Conservation (phyloP, 352 stramenopile genomes). For the Phytophthora pisi region DNA sequence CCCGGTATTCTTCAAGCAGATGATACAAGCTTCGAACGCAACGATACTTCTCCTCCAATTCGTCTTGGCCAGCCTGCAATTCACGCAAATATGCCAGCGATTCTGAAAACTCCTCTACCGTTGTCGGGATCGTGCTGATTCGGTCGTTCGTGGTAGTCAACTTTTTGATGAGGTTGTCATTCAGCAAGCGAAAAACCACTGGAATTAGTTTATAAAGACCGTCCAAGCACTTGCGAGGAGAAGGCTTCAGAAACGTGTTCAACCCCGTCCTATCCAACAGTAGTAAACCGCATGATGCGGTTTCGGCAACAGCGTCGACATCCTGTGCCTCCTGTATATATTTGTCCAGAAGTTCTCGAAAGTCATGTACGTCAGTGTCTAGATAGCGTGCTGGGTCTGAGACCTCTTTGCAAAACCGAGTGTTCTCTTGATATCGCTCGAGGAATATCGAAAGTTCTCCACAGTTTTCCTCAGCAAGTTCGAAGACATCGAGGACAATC, state of each 20-base stretch:
- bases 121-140: constrained; percentile 72
- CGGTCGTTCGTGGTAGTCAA: constrained; percentile 63
- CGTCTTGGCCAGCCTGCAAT: constrained; percentile 51
- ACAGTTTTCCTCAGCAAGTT: constrained; percentile 58
- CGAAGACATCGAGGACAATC: constrained; percentile 62
- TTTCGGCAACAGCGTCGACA: constrained; percentile 61
- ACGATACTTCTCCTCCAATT: constrained; percentile 61
- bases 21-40: constrained; percentile 62
- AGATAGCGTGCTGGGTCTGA: constrained; percentile 37
- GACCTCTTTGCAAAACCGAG: constrained; percentile 52
- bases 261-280: constrained; percentile 64
- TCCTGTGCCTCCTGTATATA: constrained; percentile 63
- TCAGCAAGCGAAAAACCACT: constrained; percentile 63
- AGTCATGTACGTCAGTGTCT: constrained; percentile 55
- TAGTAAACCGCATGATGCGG: constrained; percentile 51
- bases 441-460: constrained; percentile 72
- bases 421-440: constrained; percentile 78
- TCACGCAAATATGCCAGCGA: constrained; percentile 62
- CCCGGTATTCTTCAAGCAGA: constrained; percentile 70
- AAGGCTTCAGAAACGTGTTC: constrained; percentile 69
- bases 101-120: constrained; percentile 74
- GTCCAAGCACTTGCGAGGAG: constrained; percentile 64
- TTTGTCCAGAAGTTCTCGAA: constrained; percentile 64
- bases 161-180: constrained; percentile 60
- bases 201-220: constrained; percentile 63